Percentiles rank a stretch among this genome's conserved stretches.
phyloP scores from a whole-genome alignment of 106 monocot species.

The Xerophyta viscosa region DNA sequence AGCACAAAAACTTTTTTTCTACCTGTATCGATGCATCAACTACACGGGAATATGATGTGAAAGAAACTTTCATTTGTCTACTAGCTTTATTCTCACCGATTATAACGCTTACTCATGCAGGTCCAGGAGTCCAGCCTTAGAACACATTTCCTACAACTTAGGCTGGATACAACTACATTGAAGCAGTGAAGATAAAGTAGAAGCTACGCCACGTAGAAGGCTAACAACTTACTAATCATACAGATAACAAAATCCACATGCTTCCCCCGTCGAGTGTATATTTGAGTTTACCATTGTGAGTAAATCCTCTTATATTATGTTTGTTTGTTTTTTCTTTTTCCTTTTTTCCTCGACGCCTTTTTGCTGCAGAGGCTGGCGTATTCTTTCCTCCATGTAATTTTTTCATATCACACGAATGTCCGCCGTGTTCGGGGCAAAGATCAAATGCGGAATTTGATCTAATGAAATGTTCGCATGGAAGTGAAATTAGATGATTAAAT shows the following conservation, averaged over 20 bases:
- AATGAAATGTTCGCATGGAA: too few species aligned
- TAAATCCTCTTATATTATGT: too few species aligned
- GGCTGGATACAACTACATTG: conserved; percentile 8
- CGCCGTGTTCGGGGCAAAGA: too few species aligned
- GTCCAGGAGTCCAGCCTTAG: conserved; percentile 62
- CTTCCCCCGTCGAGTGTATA: conserved; percentile 22
- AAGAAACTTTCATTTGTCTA: too few species aligned
- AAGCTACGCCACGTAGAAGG: neutral
- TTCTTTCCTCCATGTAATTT: neutral
- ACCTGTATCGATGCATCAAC: too few species aligned
- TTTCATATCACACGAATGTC: too few species aligned
- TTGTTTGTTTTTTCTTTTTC: too few species aligned
- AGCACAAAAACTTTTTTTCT: too few species aligned
- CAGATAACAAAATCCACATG: conserved; percentile 15
- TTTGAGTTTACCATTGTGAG: conserved; percentile 5
- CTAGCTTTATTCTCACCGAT: neutral
- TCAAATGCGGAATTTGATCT: too few species aligned
- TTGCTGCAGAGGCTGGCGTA: neutral
- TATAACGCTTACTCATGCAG: conserved; percentile 4
- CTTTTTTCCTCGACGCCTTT: neutral
- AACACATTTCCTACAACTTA: conserved; percentile 55
- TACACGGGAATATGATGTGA: too few species aligned
- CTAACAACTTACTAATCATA: conserved; percentile 18
- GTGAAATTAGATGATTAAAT: too few species aligned
- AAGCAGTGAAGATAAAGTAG: neutral